Evolutionary conservation across 2,329 filamentous ascomycete species (phyloP), one percentile per base, ranked within the genome.

Genomic region (Sclerotinia nivalis): DNA sequence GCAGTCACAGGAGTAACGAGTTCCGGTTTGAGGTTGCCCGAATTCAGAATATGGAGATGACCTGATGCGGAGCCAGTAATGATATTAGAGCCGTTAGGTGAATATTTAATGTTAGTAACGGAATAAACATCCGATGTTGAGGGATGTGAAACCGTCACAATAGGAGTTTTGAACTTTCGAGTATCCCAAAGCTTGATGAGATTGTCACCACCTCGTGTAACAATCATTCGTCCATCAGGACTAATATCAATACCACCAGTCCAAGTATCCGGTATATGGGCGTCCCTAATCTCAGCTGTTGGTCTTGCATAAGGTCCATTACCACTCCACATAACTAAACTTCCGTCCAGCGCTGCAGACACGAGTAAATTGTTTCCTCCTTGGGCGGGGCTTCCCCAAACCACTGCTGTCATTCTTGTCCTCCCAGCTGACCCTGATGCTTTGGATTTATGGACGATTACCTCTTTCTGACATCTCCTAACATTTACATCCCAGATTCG

Each of bases 401-500:
- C 90, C 28, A 98, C 91, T 37, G 93, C 90, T 8, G 95, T 98
- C 90, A 99, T 97, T 78, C 95, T 90, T 47, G 93, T 96, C 77
- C 96, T 89, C 18, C 96, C 96, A 37, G 93, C 96, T 58, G 91
- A 91, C 0, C 95, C 96, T 12, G 91, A 88, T n/a, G 90, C 90
- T 77, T 89, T 93, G 12, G 95, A 97, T 80, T 98, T 98, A 84
- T 97, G 94, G 28, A 97, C 94, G 72, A 99, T 91, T 20, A 99
- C 91, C 64, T 97, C 92, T 80, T 93, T 96, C 80, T 99, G 96
- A 69, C 89, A 88, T 73, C 94, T 88, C 76, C 93, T 92, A 75
- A 95, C 90, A 80, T 97, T 97, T 75, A 97, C 87, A 78, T 99
- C 95, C 96, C 96, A 99, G 78, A 99, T 97, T 69, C 96, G 88